Evolutionary conservation across 1,284 basidiomycete genomes (phyloP).

Genomic region (Melampsora americana): DNA sequence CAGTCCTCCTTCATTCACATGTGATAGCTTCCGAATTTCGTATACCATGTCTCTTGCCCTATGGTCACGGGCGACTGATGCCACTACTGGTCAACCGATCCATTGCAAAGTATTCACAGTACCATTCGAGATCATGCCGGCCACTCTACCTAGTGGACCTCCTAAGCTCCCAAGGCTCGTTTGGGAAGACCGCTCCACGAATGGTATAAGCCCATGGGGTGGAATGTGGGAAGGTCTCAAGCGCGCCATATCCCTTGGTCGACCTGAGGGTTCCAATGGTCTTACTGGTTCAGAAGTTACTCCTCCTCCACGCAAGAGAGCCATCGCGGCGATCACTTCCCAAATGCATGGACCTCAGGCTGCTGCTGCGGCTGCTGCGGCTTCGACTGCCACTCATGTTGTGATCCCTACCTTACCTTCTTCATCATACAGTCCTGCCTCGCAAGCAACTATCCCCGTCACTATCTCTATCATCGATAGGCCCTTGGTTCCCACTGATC

Average conservation of each 20-base stretch:
- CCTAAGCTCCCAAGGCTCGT: slow-evolving; percentile 40
- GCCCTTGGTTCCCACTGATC: slow-evolving; percentile 51
- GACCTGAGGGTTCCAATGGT: slow-evolving; percentile 2
- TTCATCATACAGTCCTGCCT: slow-evolving; percentile 50
- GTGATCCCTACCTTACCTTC: slow-evolving; percentile 52
- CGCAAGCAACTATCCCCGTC: slow-evolving; percentile 50
- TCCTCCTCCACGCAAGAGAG: slow-evolving; percentile 47
- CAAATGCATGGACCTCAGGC: slow-evolving; percentile 45
- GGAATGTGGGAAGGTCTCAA: slow-evolving; percentile 38
- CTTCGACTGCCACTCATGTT: slow-evolving; percentile 50
- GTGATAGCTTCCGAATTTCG: slow-evolving; percentile 50
- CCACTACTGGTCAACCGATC: slow-evolving; percentile 48
- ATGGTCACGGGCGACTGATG: slow-evolving; percentile 47
- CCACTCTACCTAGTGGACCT: slow-evolving; percentile 48
- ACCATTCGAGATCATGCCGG: slow-evolving; percentile 52
- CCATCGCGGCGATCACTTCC: slow-evolving; percentile 48
- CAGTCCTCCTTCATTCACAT: slow-evolving; percentile 52
- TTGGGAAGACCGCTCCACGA: slow-evolving; percentile 40
- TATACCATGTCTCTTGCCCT: slow-evolving; percentile 53
- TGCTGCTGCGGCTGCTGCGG: slow-evolving; percentile 14
- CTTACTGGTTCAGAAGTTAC: slow-evolving; percentile 48
- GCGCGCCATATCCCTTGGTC: slow-evolving; percentile 17
- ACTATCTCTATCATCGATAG: slow-evolving; percentile 51
- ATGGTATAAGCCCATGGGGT: slow-evolving; percentile 21
- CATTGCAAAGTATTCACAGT: slow-evolving; percentile 51